Evolutionary conservation across 805 yeast genomes (phyloP).

Genomic region (Alloascoidea africana): DNA sequence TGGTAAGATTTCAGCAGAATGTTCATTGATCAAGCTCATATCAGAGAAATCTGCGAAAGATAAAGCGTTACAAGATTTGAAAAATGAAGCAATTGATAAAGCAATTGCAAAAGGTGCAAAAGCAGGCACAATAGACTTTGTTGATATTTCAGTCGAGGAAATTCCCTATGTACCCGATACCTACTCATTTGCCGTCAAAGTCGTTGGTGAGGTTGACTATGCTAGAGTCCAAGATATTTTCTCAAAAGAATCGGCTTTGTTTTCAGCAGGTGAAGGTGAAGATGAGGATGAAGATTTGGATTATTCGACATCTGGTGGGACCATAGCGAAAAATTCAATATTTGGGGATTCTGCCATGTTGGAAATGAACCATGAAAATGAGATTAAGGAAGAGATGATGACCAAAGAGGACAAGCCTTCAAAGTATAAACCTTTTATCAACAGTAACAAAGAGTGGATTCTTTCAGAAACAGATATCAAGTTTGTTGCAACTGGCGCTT

Average conservation of each 20-base stretch:
- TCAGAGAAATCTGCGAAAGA: slow-evolving; percentile 9
- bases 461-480: slow-evolving; percentile 25
- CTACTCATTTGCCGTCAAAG: slow-evolving; percentile 10
- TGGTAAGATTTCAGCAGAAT: slow-evolving; percentile 27
- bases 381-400: no score
- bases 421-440: slow-evolving; percentile 18
- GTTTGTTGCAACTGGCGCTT: slow-evolving; percentile 25
- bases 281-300: no score
- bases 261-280: no score
- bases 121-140: slow-evolving; percentile 13
- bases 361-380: no score
- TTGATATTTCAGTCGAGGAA: slow-evolving; percentile 16
- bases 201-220: slow-evolving; percentile 30
- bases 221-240: slow-evolving; percentile 7
- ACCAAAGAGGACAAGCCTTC: no score
- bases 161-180: slow-evolving; percentile 16
- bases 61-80: slow-evolving; percentile 9
- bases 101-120: slow-evolving; percentile 16
- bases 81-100: slow-evolving; percentile 9
- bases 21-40: no score
- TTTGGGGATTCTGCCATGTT: no score
- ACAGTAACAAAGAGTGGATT: slow-evolving; percentile 20
- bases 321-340: no score
- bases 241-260: no score
- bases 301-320: no score